Conservation (phyloP, 352 stramenopile species). For the Blastocystis sp. region DNA sequence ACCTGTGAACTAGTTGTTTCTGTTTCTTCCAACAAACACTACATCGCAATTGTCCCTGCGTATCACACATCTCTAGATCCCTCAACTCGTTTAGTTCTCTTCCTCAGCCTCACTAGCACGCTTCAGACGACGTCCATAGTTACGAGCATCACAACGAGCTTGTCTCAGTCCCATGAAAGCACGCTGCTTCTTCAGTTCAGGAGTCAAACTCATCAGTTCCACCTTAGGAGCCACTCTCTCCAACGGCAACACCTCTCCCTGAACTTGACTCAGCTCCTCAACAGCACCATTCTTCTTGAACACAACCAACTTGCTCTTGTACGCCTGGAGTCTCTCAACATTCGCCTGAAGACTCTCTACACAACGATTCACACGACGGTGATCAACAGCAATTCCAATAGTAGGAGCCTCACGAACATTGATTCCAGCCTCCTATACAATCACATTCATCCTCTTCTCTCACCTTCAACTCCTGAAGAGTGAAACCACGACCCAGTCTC, state of each 20-base stretch:
- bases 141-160: conserved; percentile 54
- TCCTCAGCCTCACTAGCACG: conserved; percentile 42
- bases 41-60: not conserved
- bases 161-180: no score
- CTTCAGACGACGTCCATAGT: conserved; percentile 26
- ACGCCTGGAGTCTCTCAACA: no score
- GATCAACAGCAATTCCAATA: conserved; percentile 93
- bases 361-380: conserved; percentile 92
- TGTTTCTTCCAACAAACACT: conserved; percentile 16
- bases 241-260: no score
- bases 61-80: not conserved
- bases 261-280: no score
- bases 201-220: no score
- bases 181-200: no score
- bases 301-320: no score
- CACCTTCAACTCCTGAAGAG: not conserved
- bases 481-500: no score
- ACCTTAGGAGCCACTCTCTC: no score
- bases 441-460: not conserved
- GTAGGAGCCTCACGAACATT: no score
- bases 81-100: conserved; percentile 13
- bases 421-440: not conserved
- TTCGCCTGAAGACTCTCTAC: conserved; percentile 77
- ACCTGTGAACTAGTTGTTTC: not conserved
- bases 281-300: no score